Percentiles rank a stretch among this genome's conserved stretches.
Conservation (phyloP, 352 stramenopile genomes). For the Blastocystis sp. region DNA sequence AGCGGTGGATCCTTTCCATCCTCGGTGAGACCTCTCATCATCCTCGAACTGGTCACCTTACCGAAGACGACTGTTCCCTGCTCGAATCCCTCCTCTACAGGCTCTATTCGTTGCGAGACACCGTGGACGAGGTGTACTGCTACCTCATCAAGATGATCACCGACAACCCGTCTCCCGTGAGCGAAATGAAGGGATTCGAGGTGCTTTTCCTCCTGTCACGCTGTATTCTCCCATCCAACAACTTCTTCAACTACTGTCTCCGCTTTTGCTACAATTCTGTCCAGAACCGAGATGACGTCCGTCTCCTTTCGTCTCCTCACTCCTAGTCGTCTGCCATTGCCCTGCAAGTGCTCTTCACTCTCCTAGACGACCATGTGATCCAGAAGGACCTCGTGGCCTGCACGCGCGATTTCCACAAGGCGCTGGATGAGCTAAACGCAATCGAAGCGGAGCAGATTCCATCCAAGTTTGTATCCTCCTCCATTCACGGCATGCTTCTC, state of each 20-base stretch:
- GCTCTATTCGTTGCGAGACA: neutral
- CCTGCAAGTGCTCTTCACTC: neutral
- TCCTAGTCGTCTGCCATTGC: neutral
- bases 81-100: neutral
- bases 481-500: neutral
- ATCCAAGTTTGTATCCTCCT: neutral
- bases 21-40: neutral
- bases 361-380: neutral
- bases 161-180: neutral
- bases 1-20: conserved; percentile 6
- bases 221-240: neutral
- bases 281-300: neutral
- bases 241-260: conserved; percentile 26
- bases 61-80: neutral
- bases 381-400: neutral
- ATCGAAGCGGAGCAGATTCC: neutral
- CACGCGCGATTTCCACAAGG: neutral
- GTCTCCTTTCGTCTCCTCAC: neutral
- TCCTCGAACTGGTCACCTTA: neutral
- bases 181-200: conserved; percentile 10
- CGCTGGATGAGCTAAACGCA: neutral
- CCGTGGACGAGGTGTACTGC: neutral
- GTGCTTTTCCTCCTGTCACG: neutral
- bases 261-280: neutral
- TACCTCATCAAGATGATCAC: neutral